Conservation (phyloP, 306 rosid species). For the Sindora glabra region DNA sequence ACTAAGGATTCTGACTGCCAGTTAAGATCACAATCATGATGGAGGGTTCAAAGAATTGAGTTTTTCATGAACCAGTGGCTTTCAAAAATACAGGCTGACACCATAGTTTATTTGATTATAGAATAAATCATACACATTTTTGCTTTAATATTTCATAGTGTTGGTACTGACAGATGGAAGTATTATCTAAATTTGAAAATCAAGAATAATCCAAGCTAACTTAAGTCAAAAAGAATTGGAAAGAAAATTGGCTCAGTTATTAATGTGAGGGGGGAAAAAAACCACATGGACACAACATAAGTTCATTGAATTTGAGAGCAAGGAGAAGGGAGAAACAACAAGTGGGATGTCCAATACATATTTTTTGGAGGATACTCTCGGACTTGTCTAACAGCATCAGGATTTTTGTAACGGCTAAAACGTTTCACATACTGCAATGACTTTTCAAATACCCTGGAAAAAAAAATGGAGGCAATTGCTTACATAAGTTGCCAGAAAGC, state of each 20-base stretch:
- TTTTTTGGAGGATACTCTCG: conserved; percentile 85
- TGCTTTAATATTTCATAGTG: neutral
- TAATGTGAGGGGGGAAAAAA: neutral
- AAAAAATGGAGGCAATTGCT: neutral
- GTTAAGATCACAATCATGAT: conserved; percentile 48
- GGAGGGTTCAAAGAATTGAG: neutral
- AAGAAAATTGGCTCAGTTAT: conserved; percentile 3
- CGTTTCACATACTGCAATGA: conserved; percentile 97
- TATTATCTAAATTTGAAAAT: neutral
- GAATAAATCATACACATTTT: neutral
- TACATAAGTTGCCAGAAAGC: neutral
- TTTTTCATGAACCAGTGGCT: conserved; percentile 1
- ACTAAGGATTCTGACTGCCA: conserved; percentile 61
- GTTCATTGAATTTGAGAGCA: neutral
- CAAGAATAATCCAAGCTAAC: neutral
- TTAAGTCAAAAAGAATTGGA: neutral
- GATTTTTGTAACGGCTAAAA: conserved; percentile 91
- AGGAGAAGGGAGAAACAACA: neutral
- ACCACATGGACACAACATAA: neutral
- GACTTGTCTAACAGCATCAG: conserved; percentile 97
- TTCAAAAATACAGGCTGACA: neutral
- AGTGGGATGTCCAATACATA: neutral
- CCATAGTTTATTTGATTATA: neutral
- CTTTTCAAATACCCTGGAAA: conserved; percentile 88
- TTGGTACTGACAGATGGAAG: neutral